Percentiles rank a stretch among this genome's conserved stretches.
Evolutionary conservation across 2,329 filamentous ascomycete genomes (phyloP).

Genomic region (Ceratocystis ficicola): DNA sequence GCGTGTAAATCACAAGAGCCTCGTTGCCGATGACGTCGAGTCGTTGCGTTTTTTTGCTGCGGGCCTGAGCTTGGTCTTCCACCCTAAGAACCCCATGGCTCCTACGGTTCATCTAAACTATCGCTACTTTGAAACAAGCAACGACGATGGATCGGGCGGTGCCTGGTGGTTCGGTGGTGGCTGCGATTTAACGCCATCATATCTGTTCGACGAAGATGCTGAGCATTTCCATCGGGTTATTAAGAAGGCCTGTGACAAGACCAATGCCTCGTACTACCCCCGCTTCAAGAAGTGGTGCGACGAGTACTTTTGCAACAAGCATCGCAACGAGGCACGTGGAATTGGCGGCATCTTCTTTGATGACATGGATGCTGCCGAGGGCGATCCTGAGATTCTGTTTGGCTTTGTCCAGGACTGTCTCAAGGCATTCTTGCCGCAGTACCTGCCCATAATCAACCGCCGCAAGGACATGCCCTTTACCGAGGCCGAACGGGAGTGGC

Average conservation of each 20-base stretch:
- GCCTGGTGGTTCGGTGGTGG: slow-evolving; percentile 99
- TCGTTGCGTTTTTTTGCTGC: slow-evolving; percentile 90
- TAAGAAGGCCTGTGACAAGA: slow-evolving; percentile 84
- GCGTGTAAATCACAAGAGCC: slow-evolving; percentile 86
- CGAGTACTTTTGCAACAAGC: slow-evolving; percentile 90
- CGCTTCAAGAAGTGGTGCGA: slow-evolving; percentile 98
- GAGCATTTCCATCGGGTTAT: slow-evolving; percentile 93
- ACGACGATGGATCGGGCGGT: slow-evolving; percentile 64
- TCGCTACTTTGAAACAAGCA: slow-evolving; percentile 93
- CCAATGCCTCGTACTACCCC: slow-evolving; percentile 84
- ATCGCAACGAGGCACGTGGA: slow-evolving; percentile 74
- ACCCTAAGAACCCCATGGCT: slow-evolving; percentile 91
- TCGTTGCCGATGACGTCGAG: slow-evolving; percentile 58
- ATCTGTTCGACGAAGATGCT: slow-evolving; percentile 93
- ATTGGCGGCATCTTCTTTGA: slow-evolving; percentile 98
- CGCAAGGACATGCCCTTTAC: slow-evolving; percentile 88
- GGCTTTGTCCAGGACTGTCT: slow-evolving; percentile 78
- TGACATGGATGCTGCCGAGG: slow-evolving; percentile 77
- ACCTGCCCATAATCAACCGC: slow-evolving; percentile 75
- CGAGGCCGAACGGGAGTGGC: slow-evolving; percentile 83
- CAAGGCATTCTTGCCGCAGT: slow-evolving; percentile 77
- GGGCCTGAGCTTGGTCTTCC: slow-evolving; percentile 82
- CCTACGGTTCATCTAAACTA: slow-evolving; percentile 98
- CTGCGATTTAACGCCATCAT: slow-evolving; percentile 82
- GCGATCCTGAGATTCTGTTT: slow-evolving; percentile 80